phyloP scores from a whole-genome alignment of 2,329 filamentous ascomycete species.

The Penicillium polonicum region DNA sequence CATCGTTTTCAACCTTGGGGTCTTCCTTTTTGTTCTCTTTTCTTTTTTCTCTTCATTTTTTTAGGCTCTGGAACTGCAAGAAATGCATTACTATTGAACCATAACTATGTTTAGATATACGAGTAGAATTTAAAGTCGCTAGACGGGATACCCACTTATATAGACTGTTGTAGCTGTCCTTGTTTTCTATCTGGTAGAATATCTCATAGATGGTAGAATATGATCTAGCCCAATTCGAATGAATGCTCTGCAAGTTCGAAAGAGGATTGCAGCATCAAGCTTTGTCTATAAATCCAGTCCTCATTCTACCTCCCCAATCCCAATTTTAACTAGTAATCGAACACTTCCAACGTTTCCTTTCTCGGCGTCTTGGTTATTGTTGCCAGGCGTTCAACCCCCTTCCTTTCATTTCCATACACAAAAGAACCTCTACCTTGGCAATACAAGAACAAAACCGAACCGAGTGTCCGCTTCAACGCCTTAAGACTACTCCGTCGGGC shows the following conservation, averaged over 20 bases:
- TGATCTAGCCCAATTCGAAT: neutral
- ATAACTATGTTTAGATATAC: neutral
- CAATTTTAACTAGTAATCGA: too few relatives aligned
- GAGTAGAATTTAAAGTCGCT: neutral
- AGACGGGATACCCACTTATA: neutral
- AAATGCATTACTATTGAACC: slow-evolving; percentile 1
- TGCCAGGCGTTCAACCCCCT: too few relatives aligned
- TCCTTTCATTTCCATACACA: too few relatives aligned
- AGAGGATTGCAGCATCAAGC: neutral
- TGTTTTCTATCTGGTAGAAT: neutral
- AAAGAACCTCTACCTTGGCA: too few relatives aligned
- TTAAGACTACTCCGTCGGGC: too few relatives aligned
- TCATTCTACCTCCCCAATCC: too few relatives aligned
- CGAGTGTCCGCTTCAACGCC: too few relatives aligned
- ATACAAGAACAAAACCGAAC: too few relatives aligned
- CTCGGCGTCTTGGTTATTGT: too few relatives aligned
- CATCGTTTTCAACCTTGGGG: slow-evolving; percentile 2
- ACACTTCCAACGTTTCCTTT: too few relatives aligned
- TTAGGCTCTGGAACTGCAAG: slow-evolving; percentile 1
- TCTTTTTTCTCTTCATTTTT: neutral
- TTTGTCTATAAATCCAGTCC: too few relatives aligned
- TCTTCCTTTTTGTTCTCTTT: slow-evolving; percentile 12
- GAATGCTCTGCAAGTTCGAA: neutral
- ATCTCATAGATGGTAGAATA: neutral
- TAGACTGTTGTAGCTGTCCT: neutral